phyloP scores from a whole-genome alignment of 345 rosid species.

The Boechera retrofracta region DNA sequence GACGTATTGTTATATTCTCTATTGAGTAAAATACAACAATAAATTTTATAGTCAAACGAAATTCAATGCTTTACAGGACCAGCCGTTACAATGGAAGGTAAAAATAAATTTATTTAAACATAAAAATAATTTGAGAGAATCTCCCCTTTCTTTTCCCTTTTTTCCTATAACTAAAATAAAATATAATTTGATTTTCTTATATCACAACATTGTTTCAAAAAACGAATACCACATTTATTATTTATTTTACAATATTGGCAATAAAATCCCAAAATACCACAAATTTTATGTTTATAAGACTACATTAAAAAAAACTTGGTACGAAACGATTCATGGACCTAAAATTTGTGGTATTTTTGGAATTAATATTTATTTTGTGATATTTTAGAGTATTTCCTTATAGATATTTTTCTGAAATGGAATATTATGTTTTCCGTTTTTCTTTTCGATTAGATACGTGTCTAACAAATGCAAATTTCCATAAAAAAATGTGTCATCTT shows the following conservation, averaged over 20 bases:
- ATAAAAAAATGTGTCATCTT: slow-evolving; percentile 8
- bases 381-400: neutral
- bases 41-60: slow-evolving; percentile 25
- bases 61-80: slow-evolving; percentile 36
- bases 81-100: slow-evolving; percentile 36
- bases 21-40: neutral
- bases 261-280: neutral
- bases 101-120: neutral
- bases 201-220: neutral
- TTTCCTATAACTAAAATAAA: neutral
- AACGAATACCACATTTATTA: neutral
- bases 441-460: slow-evolving; percentile 20
- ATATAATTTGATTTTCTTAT: neutral
- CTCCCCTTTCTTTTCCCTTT: neutral
- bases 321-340: neutral
- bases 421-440: neutral
- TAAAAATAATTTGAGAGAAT: slow-evolving; percentile 19
- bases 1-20: neutral
- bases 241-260: neutral
- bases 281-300: neutral
- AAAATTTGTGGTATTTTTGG: neutral
- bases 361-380: neutral
- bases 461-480: slow-evolving; percentile 26
- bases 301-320: neutral
- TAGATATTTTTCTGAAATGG: neutral